Evolutionary conservation across 345 rosid species (phyloP).

Genomic region (Salix viminalis): DNA sequence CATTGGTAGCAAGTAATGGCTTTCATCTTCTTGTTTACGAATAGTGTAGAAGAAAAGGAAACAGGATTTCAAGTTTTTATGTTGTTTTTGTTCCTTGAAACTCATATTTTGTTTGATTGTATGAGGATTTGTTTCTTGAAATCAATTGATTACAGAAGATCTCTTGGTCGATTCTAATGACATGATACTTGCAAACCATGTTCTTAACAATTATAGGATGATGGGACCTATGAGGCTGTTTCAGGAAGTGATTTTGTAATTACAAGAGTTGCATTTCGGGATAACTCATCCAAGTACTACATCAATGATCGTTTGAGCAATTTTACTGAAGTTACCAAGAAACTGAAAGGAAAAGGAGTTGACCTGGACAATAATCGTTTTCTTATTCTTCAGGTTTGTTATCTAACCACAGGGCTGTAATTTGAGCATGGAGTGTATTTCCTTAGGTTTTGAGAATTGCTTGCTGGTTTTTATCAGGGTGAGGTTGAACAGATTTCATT

Average conservation of each 20-base stretch:
- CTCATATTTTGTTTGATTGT: neutral
- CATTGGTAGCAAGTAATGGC: neutral
- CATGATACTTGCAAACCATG: neutral
- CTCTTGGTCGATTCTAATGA: neutral
- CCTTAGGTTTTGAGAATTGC: neutral
- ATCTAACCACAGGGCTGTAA: neutral
- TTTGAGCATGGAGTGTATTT: neutral
- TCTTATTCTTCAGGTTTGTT: slow-evolving; percentile 85
- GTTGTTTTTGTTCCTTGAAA: neutral
- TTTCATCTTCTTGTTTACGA: neutral
- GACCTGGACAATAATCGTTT: slow-evolving; percentile 99
- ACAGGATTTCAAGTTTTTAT: neutral
- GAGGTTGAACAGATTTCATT: slow-evolving; percentile 99
- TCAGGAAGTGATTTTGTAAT: slow-evolving; percentile 89
- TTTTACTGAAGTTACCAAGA: slow-evolving; percentile 92
- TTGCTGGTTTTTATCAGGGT: slow-evolving; percentile 52
- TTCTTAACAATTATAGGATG: slow-evolving; percentile 46
- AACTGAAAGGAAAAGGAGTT: slow-evolving; percentile 86
- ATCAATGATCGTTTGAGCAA: slow-evolving; percentile 75
- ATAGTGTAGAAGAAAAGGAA: neutral
- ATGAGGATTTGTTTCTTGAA: neutral
- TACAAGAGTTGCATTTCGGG: slow-evolving; percentile 84
- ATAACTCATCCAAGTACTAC: slow-evolving; percentile 92
- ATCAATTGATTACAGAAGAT: neutral
- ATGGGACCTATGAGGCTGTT: slow-evolving; percentile 76